Evolutionary conservation across 192 early-diverging fungal species (phyloP).

Genomic region (Lunasporangiospora selenospora): DNA sequence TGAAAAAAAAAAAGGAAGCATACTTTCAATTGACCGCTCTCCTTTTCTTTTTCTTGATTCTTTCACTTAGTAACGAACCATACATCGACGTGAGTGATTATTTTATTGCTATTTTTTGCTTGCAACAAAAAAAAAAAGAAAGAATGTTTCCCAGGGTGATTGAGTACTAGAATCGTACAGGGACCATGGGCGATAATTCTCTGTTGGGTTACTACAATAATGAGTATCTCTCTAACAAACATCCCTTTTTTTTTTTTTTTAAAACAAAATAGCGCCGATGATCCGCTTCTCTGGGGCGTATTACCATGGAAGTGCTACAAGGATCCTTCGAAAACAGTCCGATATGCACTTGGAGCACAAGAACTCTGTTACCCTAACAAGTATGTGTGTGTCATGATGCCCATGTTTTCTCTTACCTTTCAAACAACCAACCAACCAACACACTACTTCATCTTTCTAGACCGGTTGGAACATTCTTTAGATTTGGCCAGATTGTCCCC

Average conservation of each 20-base stretch:
- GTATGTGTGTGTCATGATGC: constrained; percentile 45
- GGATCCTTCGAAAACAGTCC: constrained; percentile 56
- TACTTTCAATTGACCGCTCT: neutral
- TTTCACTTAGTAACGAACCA: constrained; percentile 70
- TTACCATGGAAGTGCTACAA: constrained; percentile 64
- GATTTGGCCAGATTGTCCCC: constrained; percentile 82
- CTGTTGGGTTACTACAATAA: neutral
- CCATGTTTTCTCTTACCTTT: neutral
- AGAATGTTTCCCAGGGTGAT: too few species aligned
- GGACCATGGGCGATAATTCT: too few species aligned
- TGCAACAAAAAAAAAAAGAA: too few species aligned
- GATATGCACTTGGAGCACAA: constrained; percentile 89
- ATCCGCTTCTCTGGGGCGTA: constrained; percentile 79
- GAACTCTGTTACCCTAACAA: constrained; percentile 84
- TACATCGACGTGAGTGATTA: constrained; percentile 61
- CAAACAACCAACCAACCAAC: neutral
- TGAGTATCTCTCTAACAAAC: neutral
- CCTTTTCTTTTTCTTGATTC: neutral
- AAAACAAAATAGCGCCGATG: constrained; percentile 56
- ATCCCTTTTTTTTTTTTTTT: neutral
- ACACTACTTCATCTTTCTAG: constrained; percentile 27
- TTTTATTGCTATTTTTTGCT: too few species aligned
- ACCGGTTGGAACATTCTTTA: constrained; percentile 66
- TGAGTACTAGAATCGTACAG: too few species aligned
- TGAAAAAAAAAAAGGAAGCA: too few species aligned